Evolutionary conservation across 2,329 filamentous ascomycete genomes (phyloP), one percentile per base, ranked within the genome.

Genomic region (Epichloe scottii): DNA sequence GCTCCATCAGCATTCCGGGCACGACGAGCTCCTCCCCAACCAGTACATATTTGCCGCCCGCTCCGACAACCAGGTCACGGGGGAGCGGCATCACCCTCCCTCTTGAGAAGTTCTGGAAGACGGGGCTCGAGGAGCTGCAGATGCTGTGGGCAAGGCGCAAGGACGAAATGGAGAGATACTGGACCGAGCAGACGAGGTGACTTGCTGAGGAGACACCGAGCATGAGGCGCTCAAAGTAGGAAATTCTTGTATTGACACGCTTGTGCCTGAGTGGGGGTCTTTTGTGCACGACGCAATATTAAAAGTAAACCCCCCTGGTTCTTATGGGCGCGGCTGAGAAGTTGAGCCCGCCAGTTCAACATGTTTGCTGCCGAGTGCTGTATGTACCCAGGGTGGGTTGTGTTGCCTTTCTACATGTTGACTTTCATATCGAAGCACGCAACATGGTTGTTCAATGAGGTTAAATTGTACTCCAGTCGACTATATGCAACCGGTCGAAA

Each of bases 91-190:
- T 5, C 69, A 71, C 54, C 52, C 58, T 10, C 67, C 66, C 50
- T 68, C 70, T 4, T 57, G 66, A 66, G 47, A 70, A 70, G 57
- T 60, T 66, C 42, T 68, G 66, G 67, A 54, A 53, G 45, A 53
- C 52, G 46, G 55, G 55, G 11, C 55, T 54, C 1, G 34, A 51
- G 30, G 39, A 47, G 39, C 46, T 57, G 48, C 45, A 30, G 46
- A 8, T 12, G 12, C 14, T 53, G 17, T 57, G 52, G 45, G 14
- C 12, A 7, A 42, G n/a, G 12, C 50, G 49, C 43, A 51, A 49
- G 3, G 23, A 35, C 4, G 44, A 46, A 4, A 46, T 46, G 44
- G 44, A 46, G 44, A n/a, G 3, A 12, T 46, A 35, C 19, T 46
- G 33, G 30, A 2, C 17, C 1, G 15, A 38, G 35, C 35, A 38